Percentiles rank a stretch among this genome's conserved stretches.
Conservation (phyloP, 139 green algal species). For the Chlorella vulgaris region DNA sequence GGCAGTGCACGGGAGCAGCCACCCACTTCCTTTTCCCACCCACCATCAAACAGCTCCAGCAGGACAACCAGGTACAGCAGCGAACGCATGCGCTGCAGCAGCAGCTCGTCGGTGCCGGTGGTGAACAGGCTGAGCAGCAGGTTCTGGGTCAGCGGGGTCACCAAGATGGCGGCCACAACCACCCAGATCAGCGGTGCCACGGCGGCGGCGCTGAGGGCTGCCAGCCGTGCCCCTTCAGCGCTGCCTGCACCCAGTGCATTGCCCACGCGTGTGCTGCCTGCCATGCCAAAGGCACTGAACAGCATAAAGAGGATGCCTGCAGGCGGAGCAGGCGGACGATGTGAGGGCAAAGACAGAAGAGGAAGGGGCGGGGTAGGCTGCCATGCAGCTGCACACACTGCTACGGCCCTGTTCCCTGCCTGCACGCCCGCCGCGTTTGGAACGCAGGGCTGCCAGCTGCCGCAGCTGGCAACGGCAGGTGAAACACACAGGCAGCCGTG, state of each 20-base stretch:
- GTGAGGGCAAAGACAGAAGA: background rate
- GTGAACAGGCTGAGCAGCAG: constrained; percentile 55
- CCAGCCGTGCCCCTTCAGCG: constrained; percentile 26
- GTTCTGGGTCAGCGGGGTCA: constrained; percentile 37
- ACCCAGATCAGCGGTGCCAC: constrained; percentile 51
- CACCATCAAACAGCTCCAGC: constrained; percentile 56
- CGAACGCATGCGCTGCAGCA: constrained; percentile 45
- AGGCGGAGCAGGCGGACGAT: background rate
- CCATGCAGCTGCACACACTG: too few species aligned
- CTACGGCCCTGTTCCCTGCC: too few species aligned
- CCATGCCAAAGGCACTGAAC: constrained; percentile 42
- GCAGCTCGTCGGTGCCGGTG: constrained; percentile 23
- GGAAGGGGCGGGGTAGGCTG: background rate
- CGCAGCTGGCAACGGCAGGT: too few species aligned
- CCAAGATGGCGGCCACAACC: constrained; percentile 36
- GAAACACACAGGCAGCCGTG: too few species aligned
- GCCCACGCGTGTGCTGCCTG: constrained; percentile 45
- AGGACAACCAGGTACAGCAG: constrained; percentile 56
- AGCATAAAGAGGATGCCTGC: constrained; percentile 46
- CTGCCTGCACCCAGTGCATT: constrained; percentile 51
- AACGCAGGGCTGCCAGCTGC: too few species aligned
- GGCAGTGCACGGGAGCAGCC: too few species aligned
- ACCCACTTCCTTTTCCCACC: too few species aligned
- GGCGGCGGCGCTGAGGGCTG: constrained; percentile 19
- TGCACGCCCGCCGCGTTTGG: too few species aligned